Base-by-base conservation (phyloP, 2,329 filamentous ascomycete genomes). In the Coccinonectria pachysandricola region DNA sequence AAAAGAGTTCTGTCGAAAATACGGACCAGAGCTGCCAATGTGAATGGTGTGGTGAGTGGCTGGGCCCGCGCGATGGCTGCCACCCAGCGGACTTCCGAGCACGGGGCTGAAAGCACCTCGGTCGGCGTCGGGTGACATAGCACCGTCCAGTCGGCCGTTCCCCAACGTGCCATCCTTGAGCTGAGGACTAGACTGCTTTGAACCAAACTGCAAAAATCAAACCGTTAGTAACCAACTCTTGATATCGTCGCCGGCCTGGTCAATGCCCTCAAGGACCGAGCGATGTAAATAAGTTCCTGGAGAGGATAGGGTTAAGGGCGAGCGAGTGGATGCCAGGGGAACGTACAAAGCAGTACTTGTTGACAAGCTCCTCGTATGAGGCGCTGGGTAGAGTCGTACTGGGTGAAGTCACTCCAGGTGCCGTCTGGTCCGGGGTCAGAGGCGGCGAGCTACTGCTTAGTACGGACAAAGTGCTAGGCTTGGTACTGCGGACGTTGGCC, bases 311-410 rank as follows among this genome's bases (percentile, higher is more conserved):
- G 28, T 35, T 40, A 23, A 36, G 36, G 22, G 26, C 41, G 39
- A 44, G 39, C 46, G 47, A 45, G 41, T 31, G 45, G 27, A 48
- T 40, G 43, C 53, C 52, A 40, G 57, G 57, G 51, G 70, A 70
- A 93, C 88, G 76, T 88, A 95, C 88, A 75, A 96, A 98, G 71
- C 91, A 98, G 69, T 94, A 98, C 66, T 93, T 95, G 66, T 93
- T 87, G 57, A 98, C 81, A 40, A 98, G 72, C 60, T 98, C 91
- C 60, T 92, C 84, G 56, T 98, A 96, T 34, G 88, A 87, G 34
- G 84, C 77, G 39, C 86, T 92, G 34, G 87, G 74, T 40, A 94
- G 78, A 48, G 58, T 59, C 24, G 60, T 43, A 38, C 58, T 54
- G 64, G 65, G 52, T 49, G 70, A 63, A 59, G 70, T 49, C 56